These are phyloP conservation scores for Apiotrichum porosum DNA, from an alignment of 1,284 basidiomycete species.

Conservation along the genomic window DNA sequence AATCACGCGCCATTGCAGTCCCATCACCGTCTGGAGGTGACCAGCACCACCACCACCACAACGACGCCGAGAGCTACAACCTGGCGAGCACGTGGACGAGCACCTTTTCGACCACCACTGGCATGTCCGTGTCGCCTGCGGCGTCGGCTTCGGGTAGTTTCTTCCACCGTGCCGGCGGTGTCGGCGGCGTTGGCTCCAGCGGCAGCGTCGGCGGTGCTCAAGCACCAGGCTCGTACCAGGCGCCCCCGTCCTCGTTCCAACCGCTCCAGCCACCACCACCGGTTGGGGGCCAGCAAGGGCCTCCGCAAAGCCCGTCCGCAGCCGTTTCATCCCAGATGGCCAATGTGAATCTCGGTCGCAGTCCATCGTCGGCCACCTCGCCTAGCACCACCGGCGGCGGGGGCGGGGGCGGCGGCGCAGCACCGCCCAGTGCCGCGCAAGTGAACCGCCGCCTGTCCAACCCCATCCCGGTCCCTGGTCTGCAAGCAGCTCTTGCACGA, in stretches of 20 bases:
- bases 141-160: constrained; percentile 5
- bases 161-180: not conserved
- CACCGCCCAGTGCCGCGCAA: constrained; percentile 6
- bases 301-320: not conserved
- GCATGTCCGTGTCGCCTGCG: constrained; percentile 9
- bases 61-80: constrained; percentile 17
- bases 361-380: constrained; percentile 1
- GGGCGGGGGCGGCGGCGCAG: too few relatives aligned
- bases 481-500: too few relatives aligned
- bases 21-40: not conserved
- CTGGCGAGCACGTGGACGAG: constrained; percentile 27
- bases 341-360: constrained; percentile 1
- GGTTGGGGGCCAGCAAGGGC: not conserved
- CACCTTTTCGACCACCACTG: constrained; percentile 13
- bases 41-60: not conserved
- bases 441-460: constrained; percentile 11
- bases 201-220: not conserved
- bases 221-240: not conserved
- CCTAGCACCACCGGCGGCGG: too few relatives aligned
- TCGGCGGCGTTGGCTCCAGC: not conserved
- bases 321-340: not conserved
- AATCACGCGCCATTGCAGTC: not conserved
- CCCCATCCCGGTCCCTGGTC: constrained; percentile 4
- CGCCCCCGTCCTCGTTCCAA: constrained; percentile 4
- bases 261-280: not conserved